Base-by-base conservation (phyloP, 257 asterid species). In the Henckelia pumila region DNA sequence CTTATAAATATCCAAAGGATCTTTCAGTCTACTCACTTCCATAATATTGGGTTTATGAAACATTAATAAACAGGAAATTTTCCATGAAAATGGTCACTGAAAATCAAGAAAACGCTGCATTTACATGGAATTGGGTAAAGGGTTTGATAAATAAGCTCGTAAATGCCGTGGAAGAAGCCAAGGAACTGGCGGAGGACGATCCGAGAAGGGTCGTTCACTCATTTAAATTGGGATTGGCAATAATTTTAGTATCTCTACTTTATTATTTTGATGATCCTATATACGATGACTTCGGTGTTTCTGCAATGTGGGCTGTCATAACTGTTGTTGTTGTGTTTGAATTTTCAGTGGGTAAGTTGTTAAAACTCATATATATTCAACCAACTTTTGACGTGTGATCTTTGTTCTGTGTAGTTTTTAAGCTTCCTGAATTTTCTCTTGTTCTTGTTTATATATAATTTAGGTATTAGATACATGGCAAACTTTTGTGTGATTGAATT, bases 291-390 rank as follows among this genome's bases (percentile, higher is more conserved):
- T 72, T 72, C 33, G 76, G 76, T 24, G 76, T 72, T 28, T 57
- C 71, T 64, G 76, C 76, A 26, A 71, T 71, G 76, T 71, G 76
- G 76, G 76, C 76, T 28, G 76, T 72, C 59, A 72, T 72, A 25
- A 72, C 76, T 20, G 71, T 65, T 8, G 71, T 72, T 3, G 76
- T 72, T 3, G 71, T 72, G 2, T 72, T 72, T 40, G 71, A 72
- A 33, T 72, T 72, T 50, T 72, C 76, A 4, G 76, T 72, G 0
- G 76, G 76, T 72, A 57, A 64, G 71, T 44, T 63, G 6, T 13
- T 44, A 14, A 14, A 44, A 13, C 47, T 35, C 4, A 35, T 28
- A 28, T 28, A 28, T 3, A 28, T 28, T 28, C 30, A 28, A 28
- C 5, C 30, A 28, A 28, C 30, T 28, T 28, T 28, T 28, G 4